Evolutionary conservation across 140 eudicot genomes (phyloP), one percentile per base, ranked within the genome.

Genomic region (Ambrosia hybrid): DNA sequence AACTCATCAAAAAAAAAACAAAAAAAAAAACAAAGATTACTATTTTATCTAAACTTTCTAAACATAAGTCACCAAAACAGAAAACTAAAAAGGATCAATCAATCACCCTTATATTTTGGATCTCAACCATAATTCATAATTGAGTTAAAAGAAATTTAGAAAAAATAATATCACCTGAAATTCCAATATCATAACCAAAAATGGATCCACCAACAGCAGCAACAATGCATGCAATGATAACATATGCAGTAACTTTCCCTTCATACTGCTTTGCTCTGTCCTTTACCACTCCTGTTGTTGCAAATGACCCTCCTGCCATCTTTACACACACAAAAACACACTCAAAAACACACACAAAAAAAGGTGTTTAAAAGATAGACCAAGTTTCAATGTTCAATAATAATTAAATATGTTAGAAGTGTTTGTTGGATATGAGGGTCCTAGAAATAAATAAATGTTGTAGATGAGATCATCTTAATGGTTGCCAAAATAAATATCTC

Each of bases 161-260:
- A 15, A 51, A 65, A 53, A 51, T 59, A 33, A 53, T 59, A 7
- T 12, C 39, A 91, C 97, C 97, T 81, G 97, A 91, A 75, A 91
- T 91, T 17, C 97, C 97, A 65, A 88, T 89, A 70, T 88, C 97
- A 79, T 91, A 91, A 36, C 97, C 96, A 66, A 91, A 91, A 76
- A 91, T 84, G 0, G 96, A 82, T 5, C 97, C 97, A 26, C 97
- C 97, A 81, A 84, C 69, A 49, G 97, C 97, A 33, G 96, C 97
- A 79, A 91, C 88, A 67, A 91, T 60, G 79, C 97, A 91, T 53
- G 94, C 83, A 41, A 86, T 26, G 73, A 88, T 79, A 4, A 91
- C 97, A 73, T 86, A 91, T 41, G 84, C 45, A 1, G 97, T 91
- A 52, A 88, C 89, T 74, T 57, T 91, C 51, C 97, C 97, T 80